Evolutionary conservation across 371 early-diverging fungal genomes (phyloP), one percentile per base, ranked within the genome.

Genomic region (Mucor ambiguus): DNA sequence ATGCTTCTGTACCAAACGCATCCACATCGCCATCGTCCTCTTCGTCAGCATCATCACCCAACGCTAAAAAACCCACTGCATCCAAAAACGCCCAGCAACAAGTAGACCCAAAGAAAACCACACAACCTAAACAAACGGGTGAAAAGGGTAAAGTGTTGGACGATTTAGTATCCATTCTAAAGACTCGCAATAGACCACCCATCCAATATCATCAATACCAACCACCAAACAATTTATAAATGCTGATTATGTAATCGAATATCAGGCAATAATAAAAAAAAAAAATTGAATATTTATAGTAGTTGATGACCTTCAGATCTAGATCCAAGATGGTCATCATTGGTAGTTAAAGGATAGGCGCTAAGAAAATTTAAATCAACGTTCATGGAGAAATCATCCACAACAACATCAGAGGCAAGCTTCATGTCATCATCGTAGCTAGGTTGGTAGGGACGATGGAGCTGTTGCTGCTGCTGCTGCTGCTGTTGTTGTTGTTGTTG

Each of bases 101-200:
- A 52, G 9, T 26, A 54, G 38, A 57, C 10, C 38, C 30, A 56
- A 44, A 30, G 11, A 11, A 41, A 38, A 9, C 37, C 20, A 10
- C 55, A 9, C 49, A 33, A n/a, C 16, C 59, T 26, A 26, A 20
- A 28, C 37, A 48, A 28, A 24, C 35, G n/a, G 33, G 24, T 16
- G 69, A 73, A 63, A 69, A 73, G 32, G 60, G 59, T 20, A 69
- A 59, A 49, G 67, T 55, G 3, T 61, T 72, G 54, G 73, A 73
- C 69, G 66, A 73, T 41, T 56, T 73, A 10, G 64, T 73, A 7
- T 60, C 69, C 20, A 69, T 73, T 16, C 57, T 73, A 54, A 65
- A 63, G 48, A 69, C 66, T 55, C 73, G 69, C 29, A 63, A 57
- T 28, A 70, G 49, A 63, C 76, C 57, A 33, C 70, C 67, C 49